These are phyloP conservation scores for Pilaira anomala DNA, from an alignment of 192 early-diverging fungal genomes.

Conservation along the genomic window DNA sequence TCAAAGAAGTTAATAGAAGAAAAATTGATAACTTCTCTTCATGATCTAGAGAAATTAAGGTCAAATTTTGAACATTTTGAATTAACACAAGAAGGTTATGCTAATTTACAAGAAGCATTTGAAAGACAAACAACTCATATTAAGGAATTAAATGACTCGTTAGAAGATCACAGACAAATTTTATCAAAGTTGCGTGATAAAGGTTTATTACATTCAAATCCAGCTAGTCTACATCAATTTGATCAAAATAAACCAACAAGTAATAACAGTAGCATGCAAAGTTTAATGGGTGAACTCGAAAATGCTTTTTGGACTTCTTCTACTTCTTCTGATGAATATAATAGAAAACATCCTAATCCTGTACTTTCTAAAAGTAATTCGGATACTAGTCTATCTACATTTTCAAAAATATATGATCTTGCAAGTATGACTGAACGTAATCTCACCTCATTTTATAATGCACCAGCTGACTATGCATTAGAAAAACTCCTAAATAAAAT, in stretches of 20 bases:
- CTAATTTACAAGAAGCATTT: slow-evolving; percentile 26
- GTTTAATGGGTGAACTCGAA: slow-evolving; percentile 50
- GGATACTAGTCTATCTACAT: neutral
- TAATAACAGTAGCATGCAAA: slow-evolving; percentile 7
- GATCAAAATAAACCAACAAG: neutral
- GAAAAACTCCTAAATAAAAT: slow-evolving; percentile 18
- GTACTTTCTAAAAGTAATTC: neutral
- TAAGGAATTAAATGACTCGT: slow-evolving; percentile 24
- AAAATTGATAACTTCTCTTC: slow-evolving; percentile 2
- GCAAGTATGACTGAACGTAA: slow-evolving; percentile 26
- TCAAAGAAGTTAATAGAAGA: slow-evolving; percentile 16
- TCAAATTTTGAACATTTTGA: slow-evolving; percentile 20
- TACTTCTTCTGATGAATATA: neutral
- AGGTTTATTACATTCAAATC: neutral
- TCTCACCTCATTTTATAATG: slow-evolving; percentile 25
- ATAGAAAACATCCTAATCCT: neutral
- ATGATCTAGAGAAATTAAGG: slow-evolving; percentile 3
- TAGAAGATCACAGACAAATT: slow-evolving; percentile 40
- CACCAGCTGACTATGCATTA: slow-evolving; percentile 26
- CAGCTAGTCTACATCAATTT: neutral
- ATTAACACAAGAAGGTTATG: slow-evolving; percentile 28
- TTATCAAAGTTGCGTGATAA: slow-evolving; percentile 14
- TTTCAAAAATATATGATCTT: slow-evolving; percentile 16
- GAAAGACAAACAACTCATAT: slow-evolving; percentile 32
- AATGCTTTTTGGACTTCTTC: slow-evolving; percentile 42